These are phyloP conservation scores for Rhizophagus prolifer DNA, from an alignment of 192 early-diverging fungal species.

Conservation along the genomic window DNA sequence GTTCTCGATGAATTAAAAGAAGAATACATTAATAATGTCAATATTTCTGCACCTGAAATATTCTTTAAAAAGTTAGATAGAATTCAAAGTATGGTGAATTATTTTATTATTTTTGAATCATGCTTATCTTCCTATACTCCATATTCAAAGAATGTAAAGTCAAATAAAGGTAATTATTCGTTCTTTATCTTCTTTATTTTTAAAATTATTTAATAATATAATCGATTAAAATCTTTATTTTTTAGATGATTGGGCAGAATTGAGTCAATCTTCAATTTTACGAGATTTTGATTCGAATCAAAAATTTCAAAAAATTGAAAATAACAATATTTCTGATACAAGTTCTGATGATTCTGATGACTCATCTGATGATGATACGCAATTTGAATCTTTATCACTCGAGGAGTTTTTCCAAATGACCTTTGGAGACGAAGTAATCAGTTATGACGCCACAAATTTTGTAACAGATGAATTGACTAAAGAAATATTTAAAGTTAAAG, in stretches of 20 bases:
- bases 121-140: background rate
- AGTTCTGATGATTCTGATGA: background rate
- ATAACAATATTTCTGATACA: background rate
- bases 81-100: background rate
- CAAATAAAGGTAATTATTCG: background rate
- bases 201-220: background rate
- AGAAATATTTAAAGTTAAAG: background rate
- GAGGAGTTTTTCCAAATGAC: constrained; percentile 9
- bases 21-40: background rate
- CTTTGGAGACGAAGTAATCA: background rate
- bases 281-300: background rate
- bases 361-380: background rate
- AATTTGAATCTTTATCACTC: background rate
- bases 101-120: background rate
- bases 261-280: background rate
- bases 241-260: background rate
- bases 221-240: background rate
- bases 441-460: constrained; percentile 5
- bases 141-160: background rate
- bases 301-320: too few species aligned
- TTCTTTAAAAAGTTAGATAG: background rate
- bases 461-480: background rate
- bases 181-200: background rate
- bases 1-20: background rate
- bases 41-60: background rate